Evolutionary conservation across 2,329 filamentous ascomycete genomes (phyloP).

Genomic region (Akanthomyces muscarius): DNA sequence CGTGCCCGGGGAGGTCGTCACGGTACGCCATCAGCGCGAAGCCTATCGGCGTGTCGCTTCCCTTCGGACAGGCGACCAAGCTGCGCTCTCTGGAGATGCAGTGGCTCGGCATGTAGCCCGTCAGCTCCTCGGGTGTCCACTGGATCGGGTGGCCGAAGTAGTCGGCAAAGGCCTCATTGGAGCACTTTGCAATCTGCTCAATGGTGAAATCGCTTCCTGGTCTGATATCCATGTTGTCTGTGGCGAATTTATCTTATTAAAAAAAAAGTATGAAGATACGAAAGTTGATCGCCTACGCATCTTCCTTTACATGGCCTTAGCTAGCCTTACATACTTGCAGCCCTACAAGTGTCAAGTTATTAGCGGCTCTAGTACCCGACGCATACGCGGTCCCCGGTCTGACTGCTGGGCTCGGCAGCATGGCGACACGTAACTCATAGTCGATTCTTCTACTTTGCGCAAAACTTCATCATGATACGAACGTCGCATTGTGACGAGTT

Average conservation of each 20-base stretch:
- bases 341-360: background rate
- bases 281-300: too few species aligned
- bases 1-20: slow-evolving; percentile 20
- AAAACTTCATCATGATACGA: too few species aligned
- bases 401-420: background rate
- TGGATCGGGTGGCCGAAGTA: slow-evolving; percentile 19
- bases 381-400: background rate
- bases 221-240: background rate
- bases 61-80: slow-evolving; percentile 17
- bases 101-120: slow-evolving; percentile 8
- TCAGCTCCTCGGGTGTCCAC: slow-evolving; percentile 15
- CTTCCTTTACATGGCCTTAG: too few species aligned
- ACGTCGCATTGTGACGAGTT: too few species aligned
- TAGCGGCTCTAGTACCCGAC: slow-evolving; percentile 7
- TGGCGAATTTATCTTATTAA: background rate
- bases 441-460: background rate
- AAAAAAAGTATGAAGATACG: too few species aligned
- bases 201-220: slow-evolving; percentile 4
- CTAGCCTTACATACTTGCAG: background rate
- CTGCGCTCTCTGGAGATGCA: slow-evolving; percentile 17
- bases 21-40: slow-evolving; percentile 22
- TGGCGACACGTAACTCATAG: background rate
- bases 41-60: slow-evolving; percentile 17
- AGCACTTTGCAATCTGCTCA: slow-evolving; percentile 16
- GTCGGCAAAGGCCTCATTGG: slow-evolving; percentile 20